phyloP scores from a whole-genome alignment of 1,284 basidiomycete species.

The Serendipita sp. region DNA sequence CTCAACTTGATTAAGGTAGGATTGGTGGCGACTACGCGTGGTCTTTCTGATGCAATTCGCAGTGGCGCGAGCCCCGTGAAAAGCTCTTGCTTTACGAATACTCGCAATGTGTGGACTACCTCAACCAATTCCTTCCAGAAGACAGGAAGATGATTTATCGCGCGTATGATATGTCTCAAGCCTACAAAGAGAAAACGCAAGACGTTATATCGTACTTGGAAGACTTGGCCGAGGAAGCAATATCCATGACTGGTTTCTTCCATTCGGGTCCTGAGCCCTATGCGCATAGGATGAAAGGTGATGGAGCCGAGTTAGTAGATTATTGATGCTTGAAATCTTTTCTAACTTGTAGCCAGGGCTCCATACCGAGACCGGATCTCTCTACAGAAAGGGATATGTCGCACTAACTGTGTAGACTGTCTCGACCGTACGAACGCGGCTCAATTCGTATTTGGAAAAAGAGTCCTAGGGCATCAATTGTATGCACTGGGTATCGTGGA shows the following conservation, averaged over 20 bases:
- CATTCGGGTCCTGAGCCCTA: slow-evolving; percentile 74
- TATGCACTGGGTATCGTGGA: slow-evolving; percentile 85
- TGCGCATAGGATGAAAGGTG: slow-evolving; percentile 44
- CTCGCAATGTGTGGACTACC: slow-evolving; percentile 82
- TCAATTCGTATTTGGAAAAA: slow-evolving; percentile 95
- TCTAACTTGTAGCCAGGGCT: slow-evolving; percentile 17
- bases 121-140: slow-evolving; percentile 88
- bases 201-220: slow-evolving; percentile 94
- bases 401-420: slow-evolving; percentile 92
- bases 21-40: neutral
- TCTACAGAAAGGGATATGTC: slow-evolving; percentile 81
- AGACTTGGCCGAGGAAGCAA: slow-evolving; percentile 87
- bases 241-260: slow-evolving; percentile 88
- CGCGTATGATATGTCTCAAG: slow-evolving; percentile 92
- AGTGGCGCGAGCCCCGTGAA: slow-evolving; percentile 63
- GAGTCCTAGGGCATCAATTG: slow-evolving; percentile 87
- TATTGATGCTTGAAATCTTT: neutral
- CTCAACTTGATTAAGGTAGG: slow-evolving; percentile 91
- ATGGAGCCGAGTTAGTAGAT: slow-evolving; percentile 26
- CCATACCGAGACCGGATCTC: slow-evolving; percentile 56
- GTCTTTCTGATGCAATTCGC: slow-evolving; percentile 24
- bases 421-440: slow-evolving; percentile 95
- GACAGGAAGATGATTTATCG: slow-evolving; percentile 83
- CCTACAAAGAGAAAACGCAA: slow-evolving; percentile 84
- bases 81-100: slow-evolving; percentile 89